Conservation (phyloP, 2,329 filamentous ascomycete genomes). For the Geosmithia putterillii region DNA sequence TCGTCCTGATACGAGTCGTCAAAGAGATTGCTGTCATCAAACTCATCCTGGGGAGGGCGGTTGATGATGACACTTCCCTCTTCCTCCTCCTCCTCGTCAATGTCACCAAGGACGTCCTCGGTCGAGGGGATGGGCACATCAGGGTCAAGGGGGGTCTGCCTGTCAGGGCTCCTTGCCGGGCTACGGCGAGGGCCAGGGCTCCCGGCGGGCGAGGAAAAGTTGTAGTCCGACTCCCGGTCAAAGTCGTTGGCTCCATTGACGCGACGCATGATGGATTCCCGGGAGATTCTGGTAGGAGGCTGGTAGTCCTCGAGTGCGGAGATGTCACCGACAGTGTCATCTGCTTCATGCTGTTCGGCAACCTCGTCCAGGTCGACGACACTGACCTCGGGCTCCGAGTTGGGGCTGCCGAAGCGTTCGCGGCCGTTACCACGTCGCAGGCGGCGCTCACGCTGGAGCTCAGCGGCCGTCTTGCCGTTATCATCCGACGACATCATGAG, state of each 20-base stretch:
- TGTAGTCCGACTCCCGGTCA: conserved; percentile 48
- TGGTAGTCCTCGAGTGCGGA: conserved; percentile 50
- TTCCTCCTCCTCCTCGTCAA: conserved; percentile 27
- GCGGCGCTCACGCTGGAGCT: conserved; percentile 56
- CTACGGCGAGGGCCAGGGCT: conserved; percentile 46
- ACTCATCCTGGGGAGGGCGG: conserved; percentile 45
- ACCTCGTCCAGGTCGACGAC: conserved; percentile 5
- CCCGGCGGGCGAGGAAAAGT: conserved; percentile 49
- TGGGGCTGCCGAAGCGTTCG: conserved; percentile 34
- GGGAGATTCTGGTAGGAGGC: conserved; percentile 68
- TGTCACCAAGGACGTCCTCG: conserved; percentile 54
- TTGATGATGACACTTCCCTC: conserved; percentile 56
- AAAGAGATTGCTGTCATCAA: conserved; percentile 49
- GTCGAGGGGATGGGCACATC: conserved; percentile 84
- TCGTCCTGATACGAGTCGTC: conserved; percentile 42
- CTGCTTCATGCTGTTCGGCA: conserved; percentile 35
- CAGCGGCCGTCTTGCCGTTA: conserved; percentile 44
- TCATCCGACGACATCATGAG: conserved; percentile 80
- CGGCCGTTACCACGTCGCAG: conserved; percentile 49
- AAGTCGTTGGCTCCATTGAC: conserved; percentile 55
- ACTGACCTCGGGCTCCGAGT: conserved; percentile 21
- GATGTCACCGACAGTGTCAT: conserved; percentile 48
- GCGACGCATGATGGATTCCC: conserved; percentile 84
- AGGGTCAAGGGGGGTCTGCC: conserved; percentile 57
- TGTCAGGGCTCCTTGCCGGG: conserved; percentile 33